A percentile compares a stretch with the other conserved stretches of the same genome.
Conservation (phyloP, 768 basidiomycete species). For the Pleurotus eryngii region DNA sequence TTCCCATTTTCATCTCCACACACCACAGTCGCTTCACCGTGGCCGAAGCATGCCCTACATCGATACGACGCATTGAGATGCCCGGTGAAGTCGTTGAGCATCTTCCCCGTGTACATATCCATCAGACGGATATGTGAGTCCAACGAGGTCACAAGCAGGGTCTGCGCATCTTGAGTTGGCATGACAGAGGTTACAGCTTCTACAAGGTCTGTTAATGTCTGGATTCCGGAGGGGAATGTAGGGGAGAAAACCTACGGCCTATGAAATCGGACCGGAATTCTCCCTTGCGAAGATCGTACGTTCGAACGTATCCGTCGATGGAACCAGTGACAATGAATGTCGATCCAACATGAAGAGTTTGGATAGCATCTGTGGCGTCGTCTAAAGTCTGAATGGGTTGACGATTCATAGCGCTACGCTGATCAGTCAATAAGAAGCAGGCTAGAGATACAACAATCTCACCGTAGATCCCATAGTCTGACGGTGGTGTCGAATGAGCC, state of each 20-base stretch:
- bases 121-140: conserved; percentile 86
- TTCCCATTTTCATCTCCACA: conserved; percentile 89
- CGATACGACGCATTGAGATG: conserved; percentile 76
- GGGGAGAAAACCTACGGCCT: conserved; percentile 60
- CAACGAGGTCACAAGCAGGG: conserved; percentile 77
- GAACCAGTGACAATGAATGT: conserved; percentile 77
- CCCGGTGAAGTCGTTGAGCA: conserved; percentile 82
- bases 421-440: neutral
- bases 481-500: conserved; percentile 93
- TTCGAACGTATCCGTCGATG: conserved; percentile 88
- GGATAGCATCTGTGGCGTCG: conserved; percentile 85
- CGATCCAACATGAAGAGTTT: conserved; percentile 65
- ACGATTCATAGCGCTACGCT: conserved; percentile 64
- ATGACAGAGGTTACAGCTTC: conserved; percentile 86
- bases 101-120: conserved; percentile 76
- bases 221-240: neutral
- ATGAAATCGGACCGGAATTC: conserved; percentile 86
- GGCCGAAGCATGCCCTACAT: conserved; percentile 77
- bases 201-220: conserved; percentile 26
- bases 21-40: conserved; percentile 76
- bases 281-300: conserved; percentile 94
- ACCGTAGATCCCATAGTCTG: conserved; percentile 91
- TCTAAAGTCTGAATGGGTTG: conserved; percentile 88
- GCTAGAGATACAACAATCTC: conserved; percentile 14
- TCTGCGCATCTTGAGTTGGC: conserved; percentile 75